Evolutionary conservation across 306 rosid species (phyloP), one percentile per base, ranked within the genome.

Genomic region (Acacia melanoxylon): DNA sequence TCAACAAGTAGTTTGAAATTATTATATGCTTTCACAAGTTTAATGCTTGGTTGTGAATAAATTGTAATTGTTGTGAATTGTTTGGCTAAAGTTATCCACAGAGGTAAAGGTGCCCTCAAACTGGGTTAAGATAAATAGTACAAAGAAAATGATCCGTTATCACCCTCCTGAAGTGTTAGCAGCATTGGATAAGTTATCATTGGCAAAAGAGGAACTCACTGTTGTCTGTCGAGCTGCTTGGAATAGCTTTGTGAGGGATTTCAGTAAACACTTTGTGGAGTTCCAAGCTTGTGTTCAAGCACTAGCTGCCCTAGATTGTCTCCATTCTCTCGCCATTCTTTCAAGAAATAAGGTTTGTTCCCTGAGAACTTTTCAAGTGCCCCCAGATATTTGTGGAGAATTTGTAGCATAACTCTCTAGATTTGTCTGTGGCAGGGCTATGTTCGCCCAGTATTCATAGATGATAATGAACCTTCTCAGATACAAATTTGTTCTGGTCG

Each of bases 261-360:
- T 92, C 54, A 76, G 96, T 81, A 86, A 86, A 76, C 84, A 87
- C 79, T 95, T 87, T 92, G 80, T 92, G 0, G 96, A 93, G 76
- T 95, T 93, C 78, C 98, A 90, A 85, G 88, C 94, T 81, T 88
- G 91, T 83, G 90, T 93, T 88, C 97, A 89, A 90, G 99, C 97
- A 61, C 83, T 95, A 17, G 97, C 99, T 74, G 87, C 98, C 77
- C 86, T 95, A 72, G 99, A 95, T 85, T 95, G 99, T 87, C 88
- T 93, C 48, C 91, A 91, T 82, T 95, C 99, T 33, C 89, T 90
- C 61, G 99, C 99, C 86, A 84, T 90, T 86, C 97, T 92, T 89
- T 93, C 98, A 61, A 92, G 96, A 89, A 92, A 91, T 80, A 89
- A 91, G 96, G 98, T 95, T 83, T 72, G 45, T 62, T 76, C 77